Evolutionary conservation across 176 grass and related monocot genomes (phyloP).

Genomic region (Hsuehochloa calcarea): DNA sequence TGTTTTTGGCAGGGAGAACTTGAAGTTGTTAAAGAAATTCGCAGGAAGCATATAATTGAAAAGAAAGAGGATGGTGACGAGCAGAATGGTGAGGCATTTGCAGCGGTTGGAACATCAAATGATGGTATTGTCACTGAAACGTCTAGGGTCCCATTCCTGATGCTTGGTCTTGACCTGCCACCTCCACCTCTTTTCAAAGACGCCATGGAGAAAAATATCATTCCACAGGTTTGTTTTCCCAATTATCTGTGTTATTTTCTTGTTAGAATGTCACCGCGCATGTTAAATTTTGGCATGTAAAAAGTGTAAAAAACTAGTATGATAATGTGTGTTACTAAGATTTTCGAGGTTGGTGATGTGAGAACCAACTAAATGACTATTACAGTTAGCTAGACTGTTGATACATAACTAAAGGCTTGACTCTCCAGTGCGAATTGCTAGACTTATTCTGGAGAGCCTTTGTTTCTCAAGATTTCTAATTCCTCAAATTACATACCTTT

Average conservation of each 20-base stretch:
- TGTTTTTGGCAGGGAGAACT: constrained; percentile 74
- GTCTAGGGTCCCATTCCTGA: constrained; percentile 81
- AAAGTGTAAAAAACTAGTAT: not conserved
- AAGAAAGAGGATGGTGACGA: constrained; percentile 57
- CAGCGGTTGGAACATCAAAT: constrained; percentile 44
- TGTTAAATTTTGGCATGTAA: not conserved
- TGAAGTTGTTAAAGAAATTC: constrained; percentile 93
- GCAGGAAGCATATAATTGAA: constrained; percentile 54
- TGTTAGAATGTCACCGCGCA: not conserved
- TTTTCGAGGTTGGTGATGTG: not conserved
- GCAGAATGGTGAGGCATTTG: constrained; percentile 45
- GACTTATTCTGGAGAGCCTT: not conserved
- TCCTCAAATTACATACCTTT: not conserved
- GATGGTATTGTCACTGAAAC: constrained; percentile 60
- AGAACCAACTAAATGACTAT: not conserved
- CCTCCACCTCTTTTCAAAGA: constrained; percentile 99
- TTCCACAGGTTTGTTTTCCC: constrained; percentile 74
- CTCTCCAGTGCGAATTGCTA: not conserved
- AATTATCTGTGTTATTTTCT: not conserved
- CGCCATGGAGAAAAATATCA: constrained; percentile 99
- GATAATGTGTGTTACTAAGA: not conserved
- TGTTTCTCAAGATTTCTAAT: constrained; percentile 2
- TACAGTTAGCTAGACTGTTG: not conserved
- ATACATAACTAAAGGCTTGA: not conserved
- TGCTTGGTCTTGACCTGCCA: constrained; percentile 94